These are phyloP conservation scores for Penstemon barbatus DNA, from an alignment of 257 asterid genomes.

Conservation along the genomic window DNA sequence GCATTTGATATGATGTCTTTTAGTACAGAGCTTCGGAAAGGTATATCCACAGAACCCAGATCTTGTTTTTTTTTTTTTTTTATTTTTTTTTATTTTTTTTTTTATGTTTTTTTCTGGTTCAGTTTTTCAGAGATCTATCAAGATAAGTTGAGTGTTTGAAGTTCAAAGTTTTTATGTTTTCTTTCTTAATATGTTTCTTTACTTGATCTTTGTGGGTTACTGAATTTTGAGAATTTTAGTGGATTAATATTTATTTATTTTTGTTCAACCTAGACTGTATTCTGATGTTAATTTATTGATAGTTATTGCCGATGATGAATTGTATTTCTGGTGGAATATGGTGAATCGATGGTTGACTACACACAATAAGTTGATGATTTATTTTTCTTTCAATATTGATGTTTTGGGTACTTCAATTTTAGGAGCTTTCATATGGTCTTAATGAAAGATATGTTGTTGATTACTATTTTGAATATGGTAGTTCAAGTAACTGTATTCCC, in stretches of 20 bases:
- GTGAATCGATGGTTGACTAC: no score
- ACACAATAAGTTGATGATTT: conserved; percentile 4
- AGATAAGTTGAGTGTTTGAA: conserved; percentile 31
- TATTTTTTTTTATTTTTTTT: background rate
- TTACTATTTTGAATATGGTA: background rate
- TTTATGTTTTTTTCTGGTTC: conserved; percentile 28
- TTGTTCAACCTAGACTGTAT: background rate
- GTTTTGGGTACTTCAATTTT: conserved; percentile 3
- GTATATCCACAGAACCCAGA: conserved; percentile 41
- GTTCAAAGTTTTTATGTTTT: conserved; percentile 20
- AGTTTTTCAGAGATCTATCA: conserved; percentile 48
- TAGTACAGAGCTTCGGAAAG: conserved; percentile 55
- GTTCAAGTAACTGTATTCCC: conserved; percentile 1
- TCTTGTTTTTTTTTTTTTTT: conserved; percentile 26
- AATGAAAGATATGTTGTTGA: background rate
- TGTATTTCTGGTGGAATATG: background rate
- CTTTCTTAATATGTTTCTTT: conserved; percentile 19
- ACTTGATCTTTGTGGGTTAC: conserved; percentile 31
- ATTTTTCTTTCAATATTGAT: conserved; percentile 12
- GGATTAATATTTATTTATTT: background rate
- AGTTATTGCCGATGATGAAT: conserved; percentile 21
- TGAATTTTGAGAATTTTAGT: conserved; percentile 17
- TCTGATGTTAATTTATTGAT: background rate
- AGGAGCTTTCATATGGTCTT: conserved; percentile 1
- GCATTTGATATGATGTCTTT: conserved; percentile 47